phyloP scores from a whole-genome alignment of 2,329 filamentous ascomycete species.

The Neodidymelliopsis sp. region DNA sequence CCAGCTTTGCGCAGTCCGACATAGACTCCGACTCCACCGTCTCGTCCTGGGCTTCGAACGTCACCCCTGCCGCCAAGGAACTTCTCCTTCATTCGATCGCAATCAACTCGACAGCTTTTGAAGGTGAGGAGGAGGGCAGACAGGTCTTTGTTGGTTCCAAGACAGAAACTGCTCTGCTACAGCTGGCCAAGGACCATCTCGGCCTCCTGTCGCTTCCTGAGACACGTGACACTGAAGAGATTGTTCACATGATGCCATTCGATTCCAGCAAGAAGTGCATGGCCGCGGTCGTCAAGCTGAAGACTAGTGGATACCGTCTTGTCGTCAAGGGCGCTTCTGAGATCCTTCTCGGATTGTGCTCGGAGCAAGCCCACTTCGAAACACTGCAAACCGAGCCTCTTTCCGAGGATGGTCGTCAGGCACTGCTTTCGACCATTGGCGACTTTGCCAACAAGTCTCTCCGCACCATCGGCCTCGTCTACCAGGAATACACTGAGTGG shows the following conservation, averaged over 20 bases:
- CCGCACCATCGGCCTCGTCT: constrained; percentile 53
- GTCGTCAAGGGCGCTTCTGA: constrained; percentile 66
- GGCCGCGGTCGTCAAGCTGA: constrained; percentile 61
- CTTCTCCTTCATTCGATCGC: constrained; percentile 42
- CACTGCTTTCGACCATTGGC: constrained; percentile 43
- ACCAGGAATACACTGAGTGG: constrained; percentile 48
- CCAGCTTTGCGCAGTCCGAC: constrained; percentile 60
- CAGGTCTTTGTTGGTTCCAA: constrained; percentile 64
- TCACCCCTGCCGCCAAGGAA: constrained; percentile 47
- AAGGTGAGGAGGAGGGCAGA: constrained; percentile 52
- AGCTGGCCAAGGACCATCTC: constrained; percentile 60
- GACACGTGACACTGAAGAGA: constrained; percentile 56
- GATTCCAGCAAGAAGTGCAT: constrained; percentile 65
- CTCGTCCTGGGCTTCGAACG: constrained; percentile 54
- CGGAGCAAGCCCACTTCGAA: constrained; percentile 24
- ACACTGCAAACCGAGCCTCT: constrained; percentile 26
- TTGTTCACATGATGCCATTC: constrained; percentile 62
- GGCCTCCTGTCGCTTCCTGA: constrained; percentile 60
- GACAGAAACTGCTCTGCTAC: constrained; percentile 63
- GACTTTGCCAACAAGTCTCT: constrained; percentile 51
- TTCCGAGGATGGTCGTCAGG: constrained; percentile 24
- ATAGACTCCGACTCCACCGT: constrained; percentile 50
- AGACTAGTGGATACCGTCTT: constrained; percentile 57
- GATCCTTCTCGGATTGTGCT: constrained; percentile 59
- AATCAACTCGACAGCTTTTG: constrained; percentile 63